Conservation (phyloP, 2,329 filamentous ascomycete species). For the Beauveria varroae region DNA sequence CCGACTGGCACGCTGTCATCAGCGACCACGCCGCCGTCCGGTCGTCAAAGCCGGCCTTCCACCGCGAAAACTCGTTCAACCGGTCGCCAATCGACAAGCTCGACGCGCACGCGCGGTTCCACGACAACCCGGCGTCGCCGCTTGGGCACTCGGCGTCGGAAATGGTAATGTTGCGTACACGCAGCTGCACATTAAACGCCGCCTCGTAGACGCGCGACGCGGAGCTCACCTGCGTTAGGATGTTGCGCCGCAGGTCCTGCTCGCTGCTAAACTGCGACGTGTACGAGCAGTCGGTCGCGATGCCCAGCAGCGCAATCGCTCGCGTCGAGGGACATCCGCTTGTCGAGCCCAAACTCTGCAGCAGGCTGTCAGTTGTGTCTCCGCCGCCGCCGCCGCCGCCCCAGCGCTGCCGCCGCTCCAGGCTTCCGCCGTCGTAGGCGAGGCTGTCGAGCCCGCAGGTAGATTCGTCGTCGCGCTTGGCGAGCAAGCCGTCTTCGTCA, state of each 20-base stretch:
- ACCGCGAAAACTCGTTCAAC: constrained; percentile 72
- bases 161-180: constrained; percentile 71
- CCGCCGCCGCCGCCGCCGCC: background rate
- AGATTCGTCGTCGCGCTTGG: background rate
- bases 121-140: constrained; percentile 50
- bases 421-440: background rate
- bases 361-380: constrained; percentile 2
- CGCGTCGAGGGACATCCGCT: constrained; percentile 70
- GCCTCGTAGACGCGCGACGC: constrained; percentile 77
- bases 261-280: constrained; percentile 58
- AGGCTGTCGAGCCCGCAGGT: background rate
- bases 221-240: constrained; percentile 75
- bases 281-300: constrained; percentile 84
- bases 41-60: constrained; percentile 58
- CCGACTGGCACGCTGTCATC: constrained; percentile 66
- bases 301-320: constrained; percentile 81
- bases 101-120: constrained; percentile 66
- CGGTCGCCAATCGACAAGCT: constrained; percentile 58
- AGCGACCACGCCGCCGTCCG: constrained; percentile 89
- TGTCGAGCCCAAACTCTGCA: constrained; percentile 57
- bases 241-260: constrained; percentile 54
- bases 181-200: constrained; percentile 83
- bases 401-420: background rate
- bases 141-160: constrained; percentile 61
- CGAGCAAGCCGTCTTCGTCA: background rate